These are phyloP conservation scores for Aspergillus sp. DNA, from an alignment of 2,329 filamentous ascomycete genomes.

Conservation along the genomic window DNA sequence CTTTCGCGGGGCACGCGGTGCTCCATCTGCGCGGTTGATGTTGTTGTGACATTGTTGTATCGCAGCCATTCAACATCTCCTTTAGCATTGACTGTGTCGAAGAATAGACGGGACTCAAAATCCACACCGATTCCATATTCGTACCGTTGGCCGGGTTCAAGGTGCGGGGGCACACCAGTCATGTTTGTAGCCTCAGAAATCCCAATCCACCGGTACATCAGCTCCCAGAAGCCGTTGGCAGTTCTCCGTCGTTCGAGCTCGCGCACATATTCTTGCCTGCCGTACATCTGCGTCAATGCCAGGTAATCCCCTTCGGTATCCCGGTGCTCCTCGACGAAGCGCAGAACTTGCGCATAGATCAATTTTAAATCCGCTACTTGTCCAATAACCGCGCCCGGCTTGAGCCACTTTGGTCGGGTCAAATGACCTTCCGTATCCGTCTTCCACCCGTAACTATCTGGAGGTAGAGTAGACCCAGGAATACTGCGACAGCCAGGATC, in stretches of 20 bases:
- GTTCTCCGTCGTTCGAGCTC: slow-evolving; percentile 41
- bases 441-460: slow-evolving; percentile 49
- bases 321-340: slow-evolving; percentile 34
- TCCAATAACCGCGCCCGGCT: slow-evolving; percentile 52
- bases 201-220: slow-evolving; percentile 38
- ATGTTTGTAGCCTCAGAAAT: slow-evolving; percentile 40
- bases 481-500: slow-evolving; percentile 55
- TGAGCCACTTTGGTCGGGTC: slow-evolving; percentile 50
- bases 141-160: slow-evolving; percentile 41
- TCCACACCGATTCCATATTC: slow-evolving; percentile 56
- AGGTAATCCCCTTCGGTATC: slow-evolving; percentile 43
- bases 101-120: slow-evolving; percentile 53
- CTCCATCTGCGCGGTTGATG: slow-evolving; percentile 35
- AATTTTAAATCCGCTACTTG: slow-evolving; percentile 49
- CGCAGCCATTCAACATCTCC: slow-evolving; percentile 43
- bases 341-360: slow-evolving; percentile 47
- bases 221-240: slow-evolving; percentile 36
- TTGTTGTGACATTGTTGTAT: slow-evolving; percentile 38
- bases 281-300: slow-evolving; percentile 54
- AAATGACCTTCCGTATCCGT: slow-evolving; percentile 42
- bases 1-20: slow-evolving; percentile 38
- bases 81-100: slow-evolving; percentile 42
- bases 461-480: slow-evolving; percentile 52
- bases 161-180: slow-evolving; percentile 33
- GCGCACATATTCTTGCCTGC: slow-evolving; percentile 53